Evolutionary conservation across 2,329 filamentous ascomycete genomes (phyloP), one percentile per base, ranked within the genome.

Genomic region (Ampelomyces quisqualis): DNA sequence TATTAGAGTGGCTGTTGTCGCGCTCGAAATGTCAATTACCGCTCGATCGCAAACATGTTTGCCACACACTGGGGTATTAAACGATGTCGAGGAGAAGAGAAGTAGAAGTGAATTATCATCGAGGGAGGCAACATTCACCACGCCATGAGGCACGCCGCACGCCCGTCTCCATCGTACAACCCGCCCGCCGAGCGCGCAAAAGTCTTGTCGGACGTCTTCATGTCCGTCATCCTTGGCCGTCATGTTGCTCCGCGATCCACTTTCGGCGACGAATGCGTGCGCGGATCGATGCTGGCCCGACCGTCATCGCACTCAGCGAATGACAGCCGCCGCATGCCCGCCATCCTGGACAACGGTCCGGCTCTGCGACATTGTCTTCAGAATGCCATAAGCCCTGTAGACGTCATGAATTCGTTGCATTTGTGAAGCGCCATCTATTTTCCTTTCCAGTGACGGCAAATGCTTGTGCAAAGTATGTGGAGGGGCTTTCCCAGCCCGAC

Each of bases 171-270:
- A 45, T 35, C 48, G 40, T 39, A 26, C n/a, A 22, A 33, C 10
- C 13, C 14, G 33, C 34, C 35, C 22, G 45, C 45, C 45, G 34
- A 48, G 45, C 19, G 32, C 40, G 26, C 42, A 35, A 47, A 22
- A 13, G 46, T 48, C 49, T 50, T 54, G 41, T 40, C 41, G 27
- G 37, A 45, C 47, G 42, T 46, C 47, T 43, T 49, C 40, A 38
- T 47, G 26, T 11, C 20, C 32, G 19, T 10, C 46, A 43, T 19
- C 38, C 17, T 45, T 44, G 49, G n/a, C n/a, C n/a, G n/a, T n/a
- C n/a, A n/a, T 47, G 5, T 11, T 28, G 42, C 48, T 35, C 51
- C 26, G 50, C 17, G n/a, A n/a, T 28, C 47, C 49, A 39, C 34
- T 35, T 46, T 21, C 35, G 43, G 38, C 26, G 28, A 11, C 24